Base-by-base conservation (phyloP, 2,329 filamentous ascomycete genomes). In the Nigrograna mackinnonii region DNA sequence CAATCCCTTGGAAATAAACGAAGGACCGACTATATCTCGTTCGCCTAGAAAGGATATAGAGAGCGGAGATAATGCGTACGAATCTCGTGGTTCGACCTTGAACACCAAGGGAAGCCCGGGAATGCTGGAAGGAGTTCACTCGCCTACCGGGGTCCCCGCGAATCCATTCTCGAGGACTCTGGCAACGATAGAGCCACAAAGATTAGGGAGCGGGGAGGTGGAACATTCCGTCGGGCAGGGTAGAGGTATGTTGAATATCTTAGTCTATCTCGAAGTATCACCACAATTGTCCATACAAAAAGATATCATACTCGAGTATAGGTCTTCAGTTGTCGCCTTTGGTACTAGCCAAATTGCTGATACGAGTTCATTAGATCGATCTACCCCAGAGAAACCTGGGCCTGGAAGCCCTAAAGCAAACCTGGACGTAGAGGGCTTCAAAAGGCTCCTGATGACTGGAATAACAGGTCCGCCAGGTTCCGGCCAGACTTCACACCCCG, bases 371-470 rank as follows among this genome's bases (percentile, higher is more conserved):
- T 24, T 30, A 52, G 60, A 62, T 45, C 63, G 58, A 58, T 49
- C 53, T 18, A 24, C 46, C 35, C 33, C 60, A 53, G 55, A 62
- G 47, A 57, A 55, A 42, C 36, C 46, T 39, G 34, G 47, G n/a
- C 31, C 42, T 47, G 49, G 55, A 52, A 55, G 50, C 43, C 49
- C 54, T 35, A 70, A 63, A 59, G 64, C 63, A 26, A 77, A 82
- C 0, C 68, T 92, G 49, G 87, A 94, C 60, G 89, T 92, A 1
- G 83, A 89, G 60, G 84, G 87, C 6, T 94, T 94, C 70, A 85
- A 84, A 59, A 79, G 85, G 45, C 70, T 94, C 47, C 76, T 94
- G 35, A 75, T 94, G 71, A 94, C 87, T 0, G 89, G 89, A 16
- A 81, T 83, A 55, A 63, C 79, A 24, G 78, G 62, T 47, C 67